Evolutionary conservation across 2,329 filamentous ascomycete genomes (phyloP).

Genomic region (Hymenoscyphus linearis): DNA sequence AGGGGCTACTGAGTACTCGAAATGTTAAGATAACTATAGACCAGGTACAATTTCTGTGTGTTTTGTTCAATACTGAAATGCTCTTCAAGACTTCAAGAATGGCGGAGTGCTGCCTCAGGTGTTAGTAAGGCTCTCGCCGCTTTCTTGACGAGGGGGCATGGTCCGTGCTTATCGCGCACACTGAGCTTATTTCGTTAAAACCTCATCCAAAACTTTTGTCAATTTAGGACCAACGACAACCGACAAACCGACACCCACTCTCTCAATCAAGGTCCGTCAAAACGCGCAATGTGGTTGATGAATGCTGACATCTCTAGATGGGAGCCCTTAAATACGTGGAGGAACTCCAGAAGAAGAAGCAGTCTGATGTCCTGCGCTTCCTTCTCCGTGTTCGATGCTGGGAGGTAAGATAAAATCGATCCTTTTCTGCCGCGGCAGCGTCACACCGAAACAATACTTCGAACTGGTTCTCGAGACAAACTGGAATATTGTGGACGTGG

Average conservation of each 20-base stretch:
- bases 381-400: conserved; percentile 99
- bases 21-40: no score
- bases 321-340: conserved; percentile 80
- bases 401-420: conserved; percentile 71
- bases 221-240: conserved; percentile 4
- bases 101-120: no score
- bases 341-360: conserved; percentile 99
- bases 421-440: conserved; percentile 30
- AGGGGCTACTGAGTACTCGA: no score
- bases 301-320: not conserved
- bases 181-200: not conserved
- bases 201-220: not conserved
- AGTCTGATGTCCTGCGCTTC: conserved; percentile 99
- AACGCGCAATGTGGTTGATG: not conserved
- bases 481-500: conserved; percentile 29
- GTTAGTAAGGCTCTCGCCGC: not conserved
- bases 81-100: no score
- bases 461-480: conserved; percentile 28
- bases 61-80: no score
- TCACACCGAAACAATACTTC: conserved; percentile 29
- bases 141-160: not conserved
- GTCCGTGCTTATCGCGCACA: not conserved
- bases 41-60: no score
- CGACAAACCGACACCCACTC: conserved; percentile 14
- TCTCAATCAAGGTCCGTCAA: conserved; percentile 15